phyloP scores from a whole-genome alignment of 208 protist genomes.

The Crithidia expoeki region DNA sequence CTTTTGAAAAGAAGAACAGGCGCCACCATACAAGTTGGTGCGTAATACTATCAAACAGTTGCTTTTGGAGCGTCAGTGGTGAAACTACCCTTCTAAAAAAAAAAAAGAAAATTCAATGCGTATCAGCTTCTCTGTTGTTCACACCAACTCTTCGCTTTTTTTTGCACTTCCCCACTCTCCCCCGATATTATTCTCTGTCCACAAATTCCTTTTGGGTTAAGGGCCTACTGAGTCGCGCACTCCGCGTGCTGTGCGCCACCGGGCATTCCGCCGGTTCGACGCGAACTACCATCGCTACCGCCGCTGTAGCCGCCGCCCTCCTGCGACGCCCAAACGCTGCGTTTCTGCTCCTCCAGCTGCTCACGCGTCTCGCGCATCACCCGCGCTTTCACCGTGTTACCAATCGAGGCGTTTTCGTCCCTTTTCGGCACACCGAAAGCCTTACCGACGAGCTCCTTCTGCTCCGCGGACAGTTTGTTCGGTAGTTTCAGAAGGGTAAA shows the following conservation, averaged over 20 bases:
- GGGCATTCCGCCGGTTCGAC: conserved; percentile 28
- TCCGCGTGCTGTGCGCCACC: conserved; percentile 54
- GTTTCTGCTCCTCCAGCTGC: conserved; percentile 83
- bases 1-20: neutral
- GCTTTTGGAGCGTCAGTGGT: too few species aligned
- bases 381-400: conserved; percentile 75
- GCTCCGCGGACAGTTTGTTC: conserved; percentile 61
- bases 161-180: neutral
- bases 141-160: neutral
- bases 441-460: conserved; percentile 64
- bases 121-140: conserved; percentile 17
- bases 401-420: conserved; percentile 38
- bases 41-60: too few species aligned
- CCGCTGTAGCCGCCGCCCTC: conserved; percentile 40
- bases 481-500: conserved; percentile 85
- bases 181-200: neutral
- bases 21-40: too few species aligned
- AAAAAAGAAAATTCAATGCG: conserved; percentile 6
- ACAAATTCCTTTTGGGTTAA: neutral
- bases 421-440: conserved; percentile 66
- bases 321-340: conserved; percentile 64
- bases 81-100: too few species aligned
- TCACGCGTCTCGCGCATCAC: conserved; percentile 77
- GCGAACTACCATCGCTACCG: conserved; percentile 35
- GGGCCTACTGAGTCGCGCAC: conserved; percentile 73